Base-by-base conservation (phyloP, 805 yeast genomes). In the Candida anglica region DNA sequence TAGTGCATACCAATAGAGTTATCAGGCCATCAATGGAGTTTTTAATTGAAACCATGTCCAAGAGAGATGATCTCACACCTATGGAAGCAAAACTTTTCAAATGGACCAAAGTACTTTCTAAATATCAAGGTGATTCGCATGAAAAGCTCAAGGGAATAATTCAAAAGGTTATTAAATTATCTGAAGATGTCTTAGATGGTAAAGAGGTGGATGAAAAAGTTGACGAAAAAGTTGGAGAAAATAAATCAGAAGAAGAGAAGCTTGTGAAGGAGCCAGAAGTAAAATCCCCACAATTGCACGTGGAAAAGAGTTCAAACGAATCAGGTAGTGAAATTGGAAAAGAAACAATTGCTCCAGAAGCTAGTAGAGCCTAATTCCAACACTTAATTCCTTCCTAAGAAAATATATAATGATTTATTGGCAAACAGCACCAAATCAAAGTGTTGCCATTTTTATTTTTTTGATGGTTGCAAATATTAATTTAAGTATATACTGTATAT, bases 1-100 rank as follows among this genome's bases (percentile, higher is more conserved):
- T 32, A 9, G 6, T 29, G 7, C 23, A 32, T 13, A 16, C 34
- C 5, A 32, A 32, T 13, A 25, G n/a, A 8, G 34, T 13, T 11
- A 18, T 32, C 10, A 6, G 15, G n/a, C 34, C 28, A 6, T 32
- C 34, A 11, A 24, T 32, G 10, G 28, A 24, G 4, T 23, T 15
- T 19, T 15, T 24, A 13, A 13, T 32, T 14, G 9, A 16, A 8
- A 20, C 4, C 9, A 17, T 22, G 19, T 14, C 18, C 4, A 3
- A 22, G 16, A 22, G 34, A 24, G 21, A 23, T 16, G 29, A 32
- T 19, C 34, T 32, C 15, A 24, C 23, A n/a, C 9, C 21, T 8
- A 7, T 17, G 7, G 24, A 32, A 18, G 21, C 28, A 7, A n/a
- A 15, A n/a, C 10, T 32, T 4, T 24, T 32, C 5, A 32, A 32